These are phyloP conservation scores for Eutrema japonicum DNA, from an alignment of 345 rosid species.

Conservation along the genomic window DNA sequence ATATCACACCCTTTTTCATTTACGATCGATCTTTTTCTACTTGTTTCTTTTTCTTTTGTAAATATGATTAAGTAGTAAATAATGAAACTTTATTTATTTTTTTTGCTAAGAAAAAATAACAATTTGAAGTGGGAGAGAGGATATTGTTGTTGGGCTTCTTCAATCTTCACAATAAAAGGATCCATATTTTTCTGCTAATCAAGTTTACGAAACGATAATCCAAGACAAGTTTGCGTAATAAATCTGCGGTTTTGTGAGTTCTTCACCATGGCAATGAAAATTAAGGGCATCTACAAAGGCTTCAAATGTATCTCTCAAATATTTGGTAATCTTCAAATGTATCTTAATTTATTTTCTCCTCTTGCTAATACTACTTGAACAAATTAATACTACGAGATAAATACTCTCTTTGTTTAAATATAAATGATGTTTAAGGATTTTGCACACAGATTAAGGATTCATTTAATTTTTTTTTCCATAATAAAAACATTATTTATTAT, in stretches of 20 bases:
- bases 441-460: too few species aligned
- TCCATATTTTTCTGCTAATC: neutral
- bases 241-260: slow-evolving; percentile 26
- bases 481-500: too few species aligned
- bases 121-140: slow-evolving; percentile 23
- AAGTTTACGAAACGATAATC: slow-evolving; percentile 6
- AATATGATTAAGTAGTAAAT: neutral
- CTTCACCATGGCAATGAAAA: slow-evolving; percentile 66
- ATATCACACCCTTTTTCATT: slow-evolving; percentile 15
- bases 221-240: neutral
- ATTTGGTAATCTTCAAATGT: slow-evolving; percentile 55
- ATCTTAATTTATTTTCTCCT: neutral
- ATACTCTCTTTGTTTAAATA: too few species aligned
- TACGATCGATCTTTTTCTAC: neutral
- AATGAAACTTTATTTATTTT: neutral
- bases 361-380: neutral
- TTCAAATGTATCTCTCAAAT: slow-evolving; percentile 87
- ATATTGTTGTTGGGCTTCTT: slow-evolving; percentile 19
- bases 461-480: too few species aligned
- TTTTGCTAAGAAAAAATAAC: neutral
- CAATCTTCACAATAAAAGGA: slow-evolving; percentile 19
- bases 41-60: neutral
- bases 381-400: neutral
- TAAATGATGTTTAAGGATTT: too few species aligned
- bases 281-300: slow-evolving; percentile 85